Percentiles rank a stretch among this genome's conserved stretches.
Evolutionary conservation across 768 basidiomycete species (phyloP).

Genomic region (Russula abietina): DNA sequence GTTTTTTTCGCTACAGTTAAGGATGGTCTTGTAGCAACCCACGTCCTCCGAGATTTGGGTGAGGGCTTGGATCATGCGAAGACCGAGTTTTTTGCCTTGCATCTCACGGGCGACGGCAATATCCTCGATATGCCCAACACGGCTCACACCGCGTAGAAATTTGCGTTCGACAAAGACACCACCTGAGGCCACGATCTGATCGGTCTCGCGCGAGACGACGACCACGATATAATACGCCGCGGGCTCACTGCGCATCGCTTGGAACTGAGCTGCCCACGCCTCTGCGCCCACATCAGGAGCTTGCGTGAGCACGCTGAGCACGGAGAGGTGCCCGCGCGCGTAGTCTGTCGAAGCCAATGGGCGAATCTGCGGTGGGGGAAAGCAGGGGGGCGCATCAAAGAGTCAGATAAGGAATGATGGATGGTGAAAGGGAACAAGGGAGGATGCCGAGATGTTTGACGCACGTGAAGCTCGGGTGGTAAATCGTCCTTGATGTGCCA

Average conservation of each 20-base stretch:
- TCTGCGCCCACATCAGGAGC: conserved; percentile 59
- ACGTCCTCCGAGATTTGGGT: conserved; percentile 73
- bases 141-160: conserved; percentile 80
- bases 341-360: conserved; percentile 86
- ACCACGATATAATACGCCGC: conserved; percentile 81
- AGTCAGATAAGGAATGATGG: background rate
- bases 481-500: conserved; percentile 52
- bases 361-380: conserved; percentile 54
- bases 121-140: conserved; percentile 95
- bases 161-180: conserved; percentile 89
- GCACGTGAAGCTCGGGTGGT: conserved; percentile 61
- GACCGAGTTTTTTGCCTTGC: conserved; percentile 90
- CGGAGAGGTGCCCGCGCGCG: conserved; percentile 70
- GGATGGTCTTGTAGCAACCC: conserved; percentile 94
- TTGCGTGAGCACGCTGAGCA: conserved; percentile 69
- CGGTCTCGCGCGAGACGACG: conserved; percentile 66
- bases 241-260: conserved; percentile 46
- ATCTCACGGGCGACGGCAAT: conserved; percentile 85
- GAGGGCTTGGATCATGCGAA: conserved; percentile 81
- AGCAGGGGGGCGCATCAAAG: background rate
- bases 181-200: conserved; percentile 80
- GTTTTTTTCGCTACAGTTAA: conserved; percentile 89
- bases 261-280: conserved; percentile 68
- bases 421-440: background rate
- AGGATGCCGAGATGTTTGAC: conserved; percentile 24